Evolutionary conservation across 768 basidiomycete species (phyloP).

Genomic region (Suillus brevipes): DNA sequence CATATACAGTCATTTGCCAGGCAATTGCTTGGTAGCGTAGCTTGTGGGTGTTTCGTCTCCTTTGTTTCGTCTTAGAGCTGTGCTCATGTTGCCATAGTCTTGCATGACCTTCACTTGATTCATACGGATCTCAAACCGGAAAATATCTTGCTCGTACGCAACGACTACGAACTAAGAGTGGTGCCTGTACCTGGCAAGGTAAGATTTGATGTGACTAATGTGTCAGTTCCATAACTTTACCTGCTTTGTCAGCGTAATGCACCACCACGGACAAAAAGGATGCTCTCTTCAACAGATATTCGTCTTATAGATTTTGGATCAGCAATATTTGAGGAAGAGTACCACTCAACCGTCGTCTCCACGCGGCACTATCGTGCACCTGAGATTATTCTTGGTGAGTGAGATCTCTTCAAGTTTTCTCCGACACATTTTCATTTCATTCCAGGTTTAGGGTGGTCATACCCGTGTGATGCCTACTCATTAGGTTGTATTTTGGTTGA

Average conservation of each 20-base stretch:
- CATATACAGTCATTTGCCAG: conserved; percentile 96
- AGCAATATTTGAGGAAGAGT: conserved; percentile 96
- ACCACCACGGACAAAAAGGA: conserved; percentile 67
- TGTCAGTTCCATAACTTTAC: conserved; percentile 16
- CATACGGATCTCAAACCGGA: conserved; percentile 99
- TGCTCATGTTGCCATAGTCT: conserved; percentile 50
- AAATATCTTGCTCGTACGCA: conserved; percentile 93
- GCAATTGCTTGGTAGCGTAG: conserved; percentile 89
- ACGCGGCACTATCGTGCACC: conserved; percentile 98
- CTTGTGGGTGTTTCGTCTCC: conserved; percentile 64
- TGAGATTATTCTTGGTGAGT: conserved; percentile 94
- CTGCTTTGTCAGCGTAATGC: conserved; percentile 53
- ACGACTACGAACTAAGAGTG: conserved; percentile 64
- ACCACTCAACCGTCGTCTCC: conserved; percentile 96
- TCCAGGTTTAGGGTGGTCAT: conserved; percentile 95
- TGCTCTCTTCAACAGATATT: conserved; percentile 87
- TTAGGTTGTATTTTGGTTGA: conserved; percentile 98
- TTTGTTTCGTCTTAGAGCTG: not conserved
- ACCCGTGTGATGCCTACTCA: conserved; percentile 97
- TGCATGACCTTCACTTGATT: conserved; percentile 87
- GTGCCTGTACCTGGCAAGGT: conserved; percentile 71
- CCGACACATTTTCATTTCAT: conserved; percentile 14
- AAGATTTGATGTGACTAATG: conserved; percentile 12
- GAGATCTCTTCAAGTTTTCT: conserved; percentile 4
- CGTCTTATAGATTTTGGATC: conserved; percentile 98